These are phyloP conservation scores for Volvariella surrecta DNA, from an alignment of 1,284 basidiomycete genomes.

Conservation along the genomic window DNA sequence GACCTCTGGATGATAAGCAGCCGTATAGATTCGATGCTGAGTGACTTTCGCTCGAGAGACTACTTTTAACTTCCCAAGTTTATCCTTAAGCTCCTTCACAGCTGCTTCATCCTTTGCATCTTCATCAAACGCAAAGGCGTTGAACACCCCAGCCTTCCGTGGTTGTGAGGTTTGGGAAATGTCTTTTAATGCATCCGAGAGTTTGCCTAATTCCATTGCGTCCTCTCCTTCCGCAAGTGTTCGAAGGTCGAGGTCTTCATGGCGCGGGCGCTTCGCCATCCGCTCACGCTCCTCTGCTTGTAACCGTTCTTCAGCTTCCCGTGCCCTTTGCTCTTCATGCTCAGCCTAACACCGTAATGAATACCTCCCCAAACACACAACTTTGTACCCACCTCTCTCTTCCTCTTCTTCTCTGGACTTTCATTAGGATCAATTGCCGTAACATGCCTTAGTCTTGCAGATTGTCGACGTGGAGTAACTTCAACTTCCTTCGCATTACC, in stretches of 20 bases:
- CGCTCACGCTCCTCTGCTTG: slow-evolving; percentile 53
- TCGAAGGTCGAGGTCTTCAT: slow-evolving; percentile 54
- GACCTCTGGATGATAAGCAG: slow-evolving; percentile 71
- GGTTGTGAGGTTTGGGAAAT: slow-evolving; percentile 26
- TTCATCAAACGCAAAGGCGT: slow-evolving; percentile 41
- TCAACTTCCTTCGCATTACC: slow-evolving; percentile 33
- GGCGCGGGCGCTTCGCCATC: slow-evolving; percentile 56
- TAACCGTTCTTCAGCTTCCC: slow-evolving; percentile 50
- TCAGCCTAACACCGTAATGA: slow-evolving; percentile 23
- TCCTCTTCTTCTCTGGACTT: slow-evolving; percentile 49
- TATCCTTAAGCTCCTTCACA: slow-evolving; percentile 42
- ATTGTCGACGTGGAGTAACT: slow-evolving; percentile 47
- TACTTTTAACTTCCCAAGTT: slow-evolving; percentile 46
- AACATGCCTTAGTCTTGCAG: slow-evolving; percentile 45
- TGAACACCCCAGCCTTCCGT: slow-evolving; percentile 33
- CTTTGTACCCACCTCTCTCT: slow-evolving; percentile 45
- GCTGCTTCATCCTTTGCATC: slow-evolving; percentile 37
- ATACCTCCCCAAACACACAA: background rate
- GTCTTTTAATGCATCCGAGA: slow-evolving; percentile 35
- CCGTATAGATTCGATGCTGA: slow-evolving; percentile 61
- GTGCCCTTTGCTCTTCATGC: slow-evolving; percentile 35
- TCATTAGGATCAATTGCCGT: slow-evolving; percentile 43
- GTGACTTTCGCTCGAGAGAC: slow-evolving; percentile 73
- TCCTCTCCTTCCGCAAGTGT: slow-evolving; percentile 42
- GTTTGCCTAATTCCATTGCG: slow-evolving; percentile 24